Percentiles rank a stretch among this genome's conserved stretches.
Evolutionary conservation across 108 stramenopile species (phyloP).

Genomic region (Skeletonema costatum): DNA sequence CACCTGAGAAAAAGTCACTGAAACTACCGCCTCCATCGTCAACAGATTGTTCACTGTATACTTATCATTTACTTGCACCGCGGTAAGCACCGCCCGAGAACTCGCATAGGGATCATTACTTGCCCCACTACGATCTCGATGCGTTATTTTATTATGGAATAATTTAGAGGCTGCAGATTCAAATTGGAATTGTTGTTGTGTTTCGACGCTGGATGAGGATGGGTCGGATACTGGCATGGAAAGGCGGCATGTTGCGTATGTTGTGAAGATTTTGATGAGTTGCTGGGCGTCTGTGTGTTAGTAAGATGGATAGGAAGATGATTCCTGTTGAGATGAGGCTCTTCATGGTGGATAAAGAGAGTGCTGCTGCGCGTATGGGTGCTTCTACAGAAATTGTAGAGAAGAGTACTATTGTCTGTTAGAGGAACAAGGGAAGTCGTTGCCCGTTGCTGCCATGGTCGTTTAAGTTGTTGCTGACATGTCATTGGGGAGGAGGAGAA

Average conservation of each 20-base stretch:
- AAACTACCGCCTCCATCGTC: slow-evolving; percentile 25
- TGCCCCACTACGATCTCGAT: neutral
- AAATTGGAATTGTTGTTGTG: slow-evolving; percentile 29
- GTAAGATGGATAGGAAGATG: neutral
- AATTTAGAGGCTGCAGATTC: slow-evolving; percentile 36
- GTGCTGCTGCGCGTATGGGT: too few species aligned
- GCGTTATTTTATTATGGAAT: slow-evolving; percentile 10
- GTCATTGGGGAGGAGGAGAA: neutral
- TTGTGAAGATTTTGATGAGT: slow-evolving; percentile 18
- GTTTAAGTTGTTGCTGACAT: neutral
- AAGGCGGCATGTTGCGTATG: slow-evolving; percentile 14
- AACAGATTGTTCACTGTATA: neutral
- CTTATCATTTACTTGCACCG: neutral
- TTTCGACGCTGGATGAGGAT: neutral
- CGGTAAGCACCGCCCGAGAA: slow-evolving; percentile 5
- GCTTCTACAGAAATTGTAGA: too few species aligned
- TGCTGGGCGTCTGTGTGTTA: neutral
- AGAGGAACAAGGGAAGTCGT: too few species aligned
- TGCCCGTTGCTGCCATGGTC: too few species aligned
- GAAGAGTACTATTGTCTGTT: too few species aligned
- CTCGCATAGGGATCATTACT: slow-evolving; percentile 11
- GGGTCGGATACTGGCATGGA: neutral
- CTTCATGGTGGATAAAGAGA: neutral
- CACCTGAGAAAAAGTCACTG: slow-evolving; percentile 34
- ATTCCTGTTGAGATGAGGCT: neutral